Evolutionary conservation across 768 basidiomycete species (phyloP).

Genomic region (Hericium alpestre): DNA sequence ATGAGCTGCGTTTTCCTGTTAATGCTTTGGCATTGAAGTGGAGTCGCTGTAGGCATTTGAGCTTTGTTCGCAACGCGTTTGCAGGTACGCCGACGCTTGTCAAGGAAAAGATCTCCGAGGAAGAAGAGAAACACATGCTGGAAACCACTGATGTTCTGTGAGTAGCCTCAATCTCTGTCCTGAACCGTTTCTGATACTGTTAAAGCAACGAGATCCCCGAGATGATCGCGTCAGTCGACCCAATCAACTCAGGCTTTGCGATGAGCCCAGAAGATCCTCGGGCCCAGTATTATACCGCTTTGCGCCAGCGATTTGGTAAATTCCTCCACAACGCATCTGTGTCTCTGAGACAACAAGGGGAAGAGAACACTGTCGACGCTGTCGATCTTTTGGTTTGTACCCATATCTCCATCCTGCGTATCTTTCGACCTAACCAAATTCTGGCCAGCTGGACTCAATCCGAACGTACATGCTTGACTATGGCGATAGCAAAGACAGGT

Average conservation of each 20-base stretch:
- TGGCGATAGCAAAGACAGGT: conserved; percentile 57
- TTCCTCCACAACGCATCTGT: conserved; percentile 65
- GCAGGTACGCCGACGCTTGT: conserved; percentile 61
- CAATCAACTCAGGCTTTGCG: conserved; percentile 56
- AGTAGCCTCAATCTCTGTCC: conserved; percentile 14
- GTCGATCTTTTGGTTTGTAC: conserved; percentile 53
- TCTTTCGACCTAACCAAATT: neutral
- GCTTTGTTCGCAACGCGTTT: conserved; percentile 65
- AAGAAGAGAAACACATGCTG: conserved; percentile 34
- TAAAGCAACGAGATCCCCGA: conserved; percentile 62
- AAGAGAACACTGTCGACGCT: conserved; percentile 74
- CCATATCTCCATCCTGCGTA: neutral
- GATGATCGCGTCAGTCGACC: conserved; percentile 58
- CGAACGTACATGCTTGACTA: conserved; percentile 67
- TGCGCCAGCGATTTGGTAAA: conserved; percentile 54
- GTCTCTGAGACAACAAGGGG: conserved; percentile 59
- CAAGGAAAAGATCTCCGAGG: conserved; percentile 39
- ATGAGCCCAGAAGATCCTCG: conserved; percentile 44
- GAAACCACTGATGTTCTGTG: conserved; percentile 62
- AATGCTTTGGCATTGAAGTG: neutral
- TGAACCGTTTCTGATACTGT: neutral
- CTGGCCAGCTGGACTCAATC: conserved; percentile 48
- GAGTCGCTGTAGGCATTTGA: conserved; percentile 40
- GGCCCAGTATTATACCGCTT: conserved; percentile 35
- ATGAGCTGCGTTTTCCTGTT: neutral